Evolutionary conservation across 2,329 filamentous ascomycete species (phyloP).

Genomic region (Nakataea oryzae): DNA sequence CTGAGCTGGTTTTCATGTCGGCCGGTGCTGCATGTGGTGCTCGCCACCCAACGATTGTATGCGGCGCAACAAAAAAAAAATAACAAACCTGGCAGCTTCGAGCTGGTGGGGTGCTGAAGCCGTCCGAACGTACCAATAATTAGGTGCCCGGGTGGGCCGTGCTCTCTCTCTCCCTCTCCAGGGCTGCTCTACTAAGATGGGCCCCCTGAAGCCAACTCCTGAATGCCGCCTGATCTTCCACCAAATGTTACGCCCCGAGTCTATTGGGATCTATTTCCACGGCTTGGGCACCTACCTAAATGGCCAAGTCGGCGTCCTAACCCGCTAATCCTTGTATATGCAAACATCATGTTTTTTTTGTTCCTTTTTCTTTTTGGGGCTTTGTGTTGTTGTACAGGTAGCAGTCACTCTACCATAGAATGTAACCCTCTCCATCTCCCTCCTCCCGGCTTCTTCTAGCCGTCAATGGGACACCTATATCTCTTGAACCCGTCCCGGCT

Average conservation of each 20-base stretch:
- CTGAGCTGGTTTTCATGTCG: conserved; percentile 7
- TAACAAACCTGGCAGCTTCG: background rate
- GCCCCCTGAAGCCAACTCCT: background rate
- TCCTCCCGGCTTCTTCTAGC: background rate
- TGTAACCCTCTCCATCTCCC: background rate
- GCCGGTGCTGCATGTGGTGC: conserved; percentile 3
- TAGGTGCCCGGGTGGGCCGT: too few relatives aligned
- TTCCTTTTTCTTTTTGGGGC: too few relatives aligned
- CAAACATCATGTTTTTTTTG: background rate
- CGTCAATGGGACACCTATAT: background rate
- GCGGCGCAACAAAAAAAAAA: background rate
- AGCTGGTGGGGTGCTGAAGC: background rate
- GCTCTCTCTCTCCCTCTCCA: too few relatives aligned
- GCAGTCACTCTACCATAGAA: background rate
- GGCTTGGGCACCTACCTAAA: too few relatives aligned
- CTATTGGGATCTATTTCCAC: background rate
- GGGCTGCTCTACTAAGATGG: too few relatives aligned
- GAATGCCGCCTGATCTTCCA: background rate
- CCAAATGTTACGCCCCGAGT: too few relatives aligned
- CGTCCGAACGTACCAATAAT: too few relatives aligned
- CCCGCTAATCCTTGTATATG: background rate
- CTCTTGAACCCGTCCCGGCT: background rate
- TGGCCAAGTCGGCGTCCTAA: background rate
- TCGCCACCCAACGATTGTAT: background rate
- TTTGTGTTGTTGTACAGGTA: background rate